A percentile compares a stretch with the other conserved stretches of the same genome.
These are phyloP conservation scores for Neofusicoccum umdonicola DNA, from an alignment of 2,329 filamentous ascomycete species.

Conservation along the genomic window DNA sequence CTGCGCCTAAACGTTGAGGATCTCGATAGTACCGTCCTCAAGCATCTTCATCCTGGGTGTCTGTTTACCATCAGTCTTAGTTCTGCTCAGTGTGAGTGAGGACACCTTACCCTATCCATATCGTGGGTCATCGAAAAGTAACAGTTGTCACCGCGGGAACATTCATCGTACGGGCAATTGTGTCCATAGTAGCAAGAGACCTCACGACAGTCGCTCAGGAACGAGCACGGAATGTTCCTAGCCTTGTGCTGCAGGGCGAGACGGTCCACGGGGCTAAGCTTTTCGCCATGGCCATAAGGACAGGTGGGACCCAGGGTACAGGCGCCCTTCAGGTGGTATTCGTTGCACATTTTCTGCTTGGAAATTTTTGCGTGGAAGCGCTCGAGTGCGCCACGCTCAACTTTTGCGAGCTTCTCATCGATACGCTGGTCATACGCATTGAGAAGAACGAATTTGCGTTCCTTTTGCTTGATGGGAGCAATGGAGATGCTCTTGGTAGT, in stretches of 20 bases:
- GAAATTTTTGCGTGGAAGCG: conserved; percentile 29
- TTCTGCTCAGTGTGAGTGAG: background rate
- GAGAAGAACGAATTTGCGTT: conserved; percentile 38
- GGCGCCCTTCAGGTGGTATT: conserved; percentile 35
- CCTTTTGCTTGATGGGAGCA: conserved; percentile 29
- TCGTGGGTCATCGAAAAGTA: conserved; percentile 33
- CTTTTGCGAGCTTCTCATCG: conserved; percentile 36
- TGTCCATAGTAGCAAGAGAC: conserved; percentile 36
- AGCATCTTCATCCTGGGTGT: conserved; percentile 15
- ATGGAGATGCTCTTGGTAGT: conserved; percentile 78
- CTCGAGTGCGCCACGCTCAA: conserved; percentile 27
- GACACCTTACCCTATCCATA: conserved; percentile 28
- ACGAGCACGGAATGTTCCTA: conserved; percentile 29
- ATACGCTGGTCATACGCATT: conserved; percentile 45
- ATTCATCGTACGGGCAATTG: conserved; percentile 27
- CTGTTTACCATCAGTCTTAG: background rate
- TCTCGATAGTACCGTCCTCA: conserved; percentile 18
- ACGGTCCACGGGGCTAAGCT: conserved; percentile 30
- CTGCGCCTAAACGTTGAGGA: background rate
- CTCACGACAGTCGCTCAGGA: conserved; percentile 28
- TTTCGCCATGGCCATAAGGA: conserved; percentile 34
- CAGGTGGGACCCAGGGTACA: conserved; percentile 33
- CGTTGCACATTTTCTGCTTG: conserved; percentile 37
- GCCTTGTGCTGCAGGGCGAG: conserved; percentile 37
- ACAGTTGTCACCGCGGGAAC: conserved; percentile 31